Percentiles rank a stretch among this genome's conserved stretches.
phyloP scores from a whole-genome alignment of 164 flowering plant genomes.

The Cinnamomum chago region DNA sequence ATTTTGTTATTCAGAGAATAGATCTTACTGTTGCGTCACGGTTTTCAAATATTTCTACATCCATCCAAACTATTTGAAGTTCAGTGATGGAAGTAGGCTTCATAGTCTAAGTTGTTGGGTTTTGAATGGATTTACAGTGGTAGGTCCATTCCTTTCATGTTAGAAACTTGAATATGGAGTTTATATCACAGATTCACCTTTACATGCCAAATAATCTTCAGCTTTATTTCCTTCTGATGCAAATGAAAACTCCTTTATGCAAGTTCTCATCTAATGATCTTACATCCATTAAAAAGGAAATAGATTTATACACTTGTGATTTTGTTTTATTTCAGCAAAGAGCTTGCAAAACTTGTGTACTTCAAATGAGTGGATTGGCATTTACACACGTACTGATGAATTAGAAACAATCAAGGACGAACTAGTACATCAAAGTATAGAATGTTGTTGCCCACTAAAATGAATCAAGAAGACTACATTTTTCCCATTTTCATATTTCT shows the following conservation, averaged over 20 bases:
- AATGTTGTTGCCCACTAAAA: neutral
- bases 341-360: neutral
- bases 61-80: too few species aligned
- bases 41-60: too few species aligned
- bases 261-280: neutral
- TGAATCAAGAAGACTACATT: neutral
- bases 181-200: too few species aligned
- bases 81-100: too few species aligned
- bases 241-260: neutral
- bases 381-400: neutral
- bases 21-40: too few species aligned
- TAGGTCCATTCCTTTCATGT: too few species aligned
- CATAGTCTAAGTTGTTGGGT: too few species aligned
- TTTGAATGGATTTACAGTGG: too few species aligned
- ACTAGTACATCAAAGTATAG: neutral
- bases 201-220: too few species aligned
- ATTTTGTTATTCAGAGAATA: too few species aligned
- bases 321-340: neutral
- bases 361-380: neutral
- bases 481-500: conserved; percentile 39
- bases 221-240: too few species aligned
- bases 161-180: too few species aligned
- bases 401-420: neutral
- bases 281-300: neutral
- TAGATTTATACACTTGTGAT: neutral